Evolutionary conservation across 1,284 basidiomycete species (phyloP), one percentile per base, ranked within the genome.

Genomic region (Papiliotrema flavescens): DNA sequence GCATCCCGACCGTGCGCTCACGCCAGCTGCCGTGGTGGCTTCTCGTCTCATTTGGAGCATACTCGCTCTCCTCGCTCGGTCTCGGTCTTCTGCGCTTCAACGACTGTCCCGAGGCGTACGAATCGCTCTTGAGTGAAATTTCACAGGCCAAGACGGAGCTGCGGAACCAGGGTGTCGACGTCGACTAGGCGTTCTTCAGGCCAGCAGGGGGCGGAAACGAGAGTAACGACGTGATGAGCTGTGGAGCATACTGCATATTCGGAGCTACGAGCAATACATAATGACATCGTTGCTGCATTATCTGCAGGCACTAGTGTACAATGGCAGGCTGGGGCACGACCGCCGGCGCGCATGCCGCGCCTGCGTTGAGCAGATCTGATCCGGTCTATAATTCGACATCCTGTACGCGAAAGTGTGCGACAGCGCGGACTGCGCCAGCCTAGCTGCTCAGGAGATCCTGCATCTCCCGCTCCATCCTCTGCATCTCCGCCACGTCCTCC

Each of bases 391-490:
- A n/a, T n/a, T n/a, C 11, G 24, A 47, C 32, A 24, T 9, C 22
- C 23, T 32, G 2, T 3, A 34, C 23, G 3, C 45, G 34, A 47
- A 7, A 49, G 20, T 3, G 37, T 9, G 23, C 48, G 9, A 37
- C 49, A 32, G 17, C 44, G 39, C 35, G 37, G n/a, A 32, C 11
- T 23, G 15, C 13, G 19, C 26, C 43, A 14, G 15, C 26, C 57
- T 70, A 88, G 59, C 84, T 82, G 65, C 88, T 91, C 65, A 95
- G 80, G 43, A 94, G 78, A 49, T 90, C 90, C 57, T 89, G 85
- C 63, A 94, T 81, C 71, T 94, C 86, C 65, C 87, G 83, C 67
- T 89, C 85, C 78, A 93, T 93, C 63, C 86, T 83, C 74, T 90
- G 88, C 85, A 93, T 87, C 64, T 87, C 87, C 56, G 83, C 82